Conservation (phyloP, 345 rosid genomes). For the Rhodamnia argentea region DNA sequence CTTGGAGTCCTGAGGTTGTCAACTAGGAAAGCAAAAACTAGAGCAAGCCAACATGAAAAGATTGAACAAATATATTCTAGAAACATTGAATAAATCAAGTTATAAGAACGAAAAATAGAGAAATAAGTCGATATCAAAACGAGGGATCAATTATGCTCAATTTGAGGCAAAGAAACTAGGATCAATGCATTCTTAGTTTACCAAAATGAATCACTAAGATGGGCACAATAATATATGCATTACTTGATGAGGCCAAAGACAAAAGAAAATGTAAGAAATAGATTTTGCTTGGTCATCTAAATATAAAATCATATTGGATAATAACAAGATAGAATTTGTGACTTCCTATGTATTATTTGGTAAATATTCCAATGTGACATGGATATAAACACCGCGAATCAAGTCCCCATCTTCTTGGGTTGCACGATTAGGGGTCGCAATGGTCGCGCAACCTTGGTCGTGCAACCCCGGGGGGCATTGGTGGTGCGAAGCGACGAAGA, state of each 20-base stretch:
- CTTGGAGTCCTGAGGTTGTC: too few relatives aligned
- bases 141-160: too few relatives aligned
- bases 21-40: too few relatives aligned
- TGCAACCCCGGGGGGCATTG: not conserved
- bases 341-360: too few relatives aligned
- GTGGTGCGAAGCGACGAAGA: not conserved
- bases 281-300: not conserved
- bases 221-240: not conserved
- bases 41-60: too few relatives aligned
- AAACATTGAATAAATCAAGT: too few relatives aligned
- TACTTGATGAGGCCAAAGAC: not conserved
- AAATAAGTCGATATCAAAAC: too few relatives aligned
- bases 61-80: too few relatives aligned
- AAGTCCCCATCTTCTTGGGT: not conserved
- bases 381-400: accelerated
- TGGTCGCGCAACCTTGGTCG: not conserved
- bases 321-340: not conserved
- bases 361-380: not conserved
- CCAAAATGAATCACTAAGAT: too few relatives aligned
- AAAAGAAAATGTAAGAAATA: not conserved
- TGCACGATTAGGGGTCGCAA: accelerated
- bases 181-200: too few relatives aligned
- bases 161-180: too few relatives aligned
- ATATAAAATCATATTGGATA: not conserved
- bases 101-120: too few relatives aligned